A percentile compares a stretch with the other conserved stretches of the same genome.
Evolutionary conservation across 805 yeast species (phyloP).

Genomic region (Naumovozyma castellii): DNA sequence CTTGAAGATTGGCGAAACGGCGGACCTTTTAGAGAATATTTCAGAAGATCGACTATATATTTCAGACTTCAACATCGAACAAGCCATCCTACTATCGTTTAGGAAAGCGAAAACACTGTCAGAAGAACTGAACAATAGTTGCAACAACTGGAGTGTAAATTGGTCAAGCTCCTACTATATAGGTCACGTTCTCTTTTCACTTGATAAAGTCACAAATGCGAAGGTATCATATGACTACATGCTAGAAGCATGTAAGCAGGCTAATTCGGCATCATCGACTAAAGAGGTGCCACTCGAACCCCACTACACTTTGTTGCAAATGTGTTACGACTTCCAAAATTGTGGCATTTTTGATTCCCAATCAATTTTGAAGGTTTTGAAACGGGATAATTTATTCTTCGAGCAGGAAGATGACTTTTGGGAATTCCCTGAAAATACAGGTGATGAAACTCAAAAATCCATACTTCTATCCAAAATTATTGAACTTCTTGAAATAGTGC

Average conservation of each 20-base stretch:
- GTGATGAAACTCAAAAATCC: slow-evolving; percentile 13
- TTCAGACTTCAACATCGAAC: slow-evolving; percentile 24
- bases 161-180: slow-evolving; percentile 57
- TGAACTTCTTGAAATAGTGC: slow-evolving; percentile 38
- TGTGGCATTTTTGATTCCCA: slow-evolving; percentile 27
- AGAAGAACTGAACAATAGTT: slow-evolving; percentile 19
- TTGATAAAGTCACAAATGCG: slow-evolving; percentile 24
- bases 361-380: slow-evolving; percentile 35
- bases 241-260: slow-evolving; percentile 36
- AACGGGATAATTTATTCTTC: slow-evolving; percentile 29
- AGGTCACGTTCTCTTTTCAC: slow-evolving; percentile 50
- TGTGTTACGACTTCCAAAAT: slow-evolving; percentile 47
- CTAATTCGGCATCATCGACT: slow-evolving; percentile 28
- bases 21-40: slow-evolving; percentile 10
- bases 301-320: slow-evolving; percentile 54
- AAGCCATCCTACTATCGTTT: slow-evolving; percentile 22
- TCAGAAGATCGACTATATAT: slow-evolving; percentile 9
- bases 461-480: slow-evolving; percentile 35
- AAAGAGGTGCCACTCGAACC: slow-evolving; percentile 67
- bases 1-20: slow-evolving; percentile 12
- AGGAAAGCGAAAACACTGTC: slow-evolving; percentile 15
- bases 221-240: slow-evolving; percentile 24
- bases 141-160: slow-evolving; percentile 21
- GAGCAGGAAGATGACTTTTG: slow-evolving; percentile 19
- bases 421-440: slow-evolving; percentile 2